Evolutionary conservation across 1,139 yeast genomes (phyloP).

Genomic region (Kurtzmaniella quercitrusa): DNA sequence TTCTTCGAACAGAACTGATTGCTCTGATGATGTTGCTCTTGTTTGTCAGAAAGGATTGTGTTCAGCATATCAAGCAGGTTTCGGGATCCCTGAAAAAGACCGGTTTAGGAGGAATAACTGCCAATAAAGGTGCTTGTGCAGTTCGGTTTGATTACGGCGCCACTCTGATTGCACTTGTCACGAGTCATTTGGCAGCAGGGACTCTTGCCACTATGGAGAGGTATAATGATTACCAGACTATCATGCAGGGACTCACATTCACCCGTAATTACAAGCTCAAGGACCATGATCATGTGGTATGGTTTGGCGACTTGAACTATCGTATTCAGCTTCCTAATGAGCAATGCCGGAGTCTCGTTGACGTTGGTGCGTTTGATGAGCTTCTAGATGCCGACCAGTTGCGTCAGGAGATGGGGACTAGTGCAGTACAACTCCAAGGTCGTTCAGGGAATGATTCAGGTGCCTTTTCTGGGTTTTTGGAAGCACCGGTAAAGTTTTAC

Average conservation of each 20-base stretch:
- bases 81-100: constrained; percentile 82
- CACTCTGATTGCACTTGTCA: constrained; percentile 77
- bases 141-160: constrained; percentile 74
- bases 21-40: constrained; percentile 41
- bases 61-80: constrained; percentile 63
- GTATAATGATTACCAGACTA: constrained; percentile 80
- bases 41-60: constrained; percentile 41
- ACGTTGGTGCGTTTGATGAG: constrained; percentile 39
- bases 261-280: constrained; percentile 63
- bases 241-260: constrained; percentile 73
- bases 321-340: constrained; percentile 75
- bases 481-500: constrained; percentile 61
- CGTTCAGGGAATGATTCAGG: constrained; percentile 31
- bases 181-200: constrained; percentile 95
- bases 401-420: constrained; percentile 61
- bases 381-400: constrained; percentile 78
- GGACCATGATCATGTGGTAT: constrained; percentile 82
- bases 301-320: constrained; percentile 97
- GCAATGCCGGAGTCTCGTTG: constrained; percentile 59
- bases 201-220: constrained; percentile 78
- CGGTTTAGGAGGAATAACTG: constrained; percentile 88
- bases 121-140: constrained; percentile 90
- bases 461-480: constrained; percentile 81
- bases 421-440: background rate
- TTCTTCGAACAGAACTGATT: constrained; percentile 41